A percentile compares a stretch with the other conserved stretches of the same genome.
Evolutionary conservation across 768 basidiomycete species (phyloP).

Genomic region (Macrolepiota fuliginosa): DNA sequence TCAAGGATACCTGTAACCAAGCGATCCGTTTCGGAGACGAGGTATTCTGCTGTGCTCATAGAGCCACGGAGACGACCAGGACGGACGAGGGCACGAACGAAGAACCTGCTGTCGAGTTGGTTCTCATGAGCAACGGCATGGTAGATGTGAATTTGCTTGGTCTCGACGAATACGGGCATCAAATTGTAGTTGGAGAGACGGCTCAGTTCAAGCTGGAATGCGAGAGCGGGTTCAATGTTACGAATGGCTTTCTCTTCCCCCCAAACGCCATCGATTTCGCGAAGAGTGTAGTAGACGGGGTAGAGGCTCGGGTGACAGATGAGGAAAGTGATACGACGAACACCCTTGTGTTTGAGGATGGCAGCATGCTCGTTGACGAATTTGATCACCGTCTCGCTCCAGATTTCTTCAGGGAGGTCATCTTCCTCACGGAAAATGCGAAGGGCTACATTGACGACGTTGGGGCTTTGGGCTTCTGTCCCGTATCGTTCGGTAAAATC

Average conservation of each 20-base stretch:
- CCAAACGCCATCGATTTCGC: slow-evolving; percentile 74
- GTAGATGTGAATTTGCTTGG: slow-evolving; percentile 98
- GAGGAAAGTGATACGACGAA: slow-evolving; percentile 89
- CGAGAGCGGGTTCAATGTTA: slow-evolving; percentile 97
- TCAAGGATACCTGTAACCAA: slow-evolving; percentile 93
- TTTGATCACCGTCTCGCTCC: slow-evolving; percentile 67
- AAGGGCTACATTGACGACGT: slow-evolving; percentile 92
- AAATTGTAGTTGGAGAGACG: slow-evolving; percentile 97
- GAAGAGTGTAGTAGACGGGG: slow-evolving; percentile 92
- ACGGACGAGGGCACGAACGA: slow-evolving; percentile 93
- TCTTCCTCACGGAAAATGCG: slow-evolving; percentile 83
- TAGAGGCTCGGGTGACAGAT: slow-evolving; percentile 91
- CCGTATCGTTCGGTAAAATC: slow-evolving; percentile 81
- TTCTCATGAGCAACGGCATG: slow-evolving; percentile 95
- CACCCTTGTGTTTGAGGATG: slow-evolving; percentile 69
- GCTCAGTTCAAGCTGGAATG: slow-evolving; percentile 96
- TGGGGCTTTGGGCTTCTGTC: slow-evolving; percentile 70
- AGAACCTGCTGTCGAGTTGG: slow-evolving; percentile 97
- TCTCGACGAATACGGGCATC: slow-evolving; percentile 93
- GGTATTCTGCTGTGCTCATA: slow-evolving; percentile 96
- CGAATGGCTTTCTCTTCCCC: slow-evolving; percentile 94
- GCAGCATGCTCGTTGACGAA: slow-evolving; percentile 69
- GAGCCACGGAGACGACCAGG: slow-evolving; percentile 90
- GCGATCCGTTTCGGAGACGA: slow-evolving; percentile 97
- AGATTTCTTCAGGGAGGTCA: slow-evolving; percentile 73